These are phyloP conservation scores for Fibroporia radiculosa DNA, from an alignment of 768 basidiomycete genomes.

Conservation along the genomic window DNA sequence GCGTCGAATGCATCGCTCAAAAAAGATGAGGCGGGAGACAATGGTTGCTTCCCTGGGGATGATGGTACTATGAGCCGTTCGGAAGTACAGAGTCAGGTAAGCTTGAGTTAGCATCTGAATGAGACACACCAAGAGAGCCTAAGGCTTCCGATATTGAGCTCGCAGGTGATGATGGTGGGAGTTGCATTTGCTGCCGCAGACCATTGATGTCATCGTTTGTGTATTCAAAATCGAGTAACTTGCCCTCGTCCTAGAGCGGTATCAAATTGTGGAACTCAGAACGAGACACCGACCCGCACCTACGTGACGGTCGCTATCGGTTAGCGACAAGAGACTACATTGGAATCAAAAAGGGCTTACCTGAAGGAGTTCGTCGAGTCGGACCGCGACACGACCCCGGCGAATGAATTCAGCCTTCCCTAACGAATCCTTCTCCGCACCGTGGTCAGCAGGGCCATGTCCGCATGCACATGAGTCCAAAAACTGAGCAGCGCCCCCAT, in stretches of 20 bases:
- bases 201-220: conserved; percentile 61
- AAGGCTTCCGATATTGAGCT: conserved; percentile 38
- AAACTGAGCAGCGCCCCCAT: conserved; percentile 41
- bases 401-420: conserved; percentile 63
- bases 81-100: background rate
- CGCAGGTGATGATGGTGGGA: conserved; percentile 42
- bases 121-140: conserved; percentile 44
- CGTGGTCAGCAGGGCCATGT: conserved; percentile 56
- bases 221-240: conserved; percentile 76
- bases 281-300: no score
- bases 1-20: conserved; percentile 18
- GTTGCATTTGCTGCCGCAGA: conserved; percentile 61
- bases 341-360: conserved; percentile 31
- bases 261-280: background rate
- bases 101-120: background rate
- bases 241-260: conserved; percentile 60
- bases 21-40: conserved; percentile 26
- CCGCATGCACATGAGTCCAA: conserved; percentile 62
- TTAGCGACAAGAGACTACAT: no score
- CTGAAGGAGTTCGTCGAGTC: conserved; percentile 77
- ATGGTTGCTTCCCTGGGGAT: conserved; percentile 20
- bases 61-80: conserved; percentile 9
- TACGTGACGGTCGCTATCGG: no score
- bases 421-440: conserved; percentile 50
- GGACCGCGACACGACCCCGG: conserved; percentile 64